Base-by-base conservation (phyloP, 83 land plant species). In the Picea abies region DNA sequence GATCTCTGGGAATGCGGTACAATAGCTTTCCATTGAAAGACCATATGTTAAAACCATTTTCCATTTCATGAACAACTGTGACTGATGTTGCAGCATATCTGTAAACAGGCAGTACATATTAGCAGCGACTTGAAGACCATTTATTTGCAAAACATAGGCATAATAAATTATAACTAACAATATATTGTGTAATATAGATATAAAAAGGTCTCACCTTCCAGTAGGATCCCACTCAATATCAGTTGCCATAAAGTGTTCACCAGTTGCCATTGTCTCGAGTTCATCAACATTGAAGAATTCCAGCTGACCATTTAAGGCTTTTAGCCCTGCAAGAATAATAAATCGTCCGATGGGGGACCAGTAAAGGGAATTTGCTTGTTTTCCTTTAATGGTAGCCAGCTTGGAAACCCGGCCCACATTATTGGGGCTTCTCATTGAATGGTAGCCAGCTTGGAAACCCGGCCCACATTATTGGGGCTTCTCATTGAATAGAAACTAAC, bases 11-110 rank as follows among this genome's bases (percentile, higher is more conserved):
- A 60, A 93, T 87, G 49, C 92, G 86, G 84, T 95, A 95, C 6
- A 95, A 84, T 20, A 95, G 93, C 85, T 95, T 95, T 29, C 98
- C 99, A 86, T 90, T 84, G 91, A 95, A 97, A 22, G 99, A 95
- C 99, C 99, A 97, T n/a, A 97, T 89, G 84, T 90, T 90, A 88
- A 95, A 97, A 1, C 99, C 98, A 92, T 95, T 97, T 82, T 97
- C 99, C 98, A 97, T 93, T 84, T 93, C 97, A 84, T 97, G 69
- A 61, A 95, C 95, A 81, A 94, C 91, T 26, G 98, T 97, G 41
- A 95, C 96, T 5, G 95, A 81, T 29, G 99, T 97, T 1, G 96
- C 91, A 61, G 92, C 96, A 85, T 93, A 95, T 89, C 99, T 96
- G 83, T 63, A 90, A 49, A 83, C 29, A 61, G 12, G 81, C 56